Evolutionary conservation across 2,329 filamentous ascomycete species (phyloP).

Genomic region (Penicillium sp.): DNA sequence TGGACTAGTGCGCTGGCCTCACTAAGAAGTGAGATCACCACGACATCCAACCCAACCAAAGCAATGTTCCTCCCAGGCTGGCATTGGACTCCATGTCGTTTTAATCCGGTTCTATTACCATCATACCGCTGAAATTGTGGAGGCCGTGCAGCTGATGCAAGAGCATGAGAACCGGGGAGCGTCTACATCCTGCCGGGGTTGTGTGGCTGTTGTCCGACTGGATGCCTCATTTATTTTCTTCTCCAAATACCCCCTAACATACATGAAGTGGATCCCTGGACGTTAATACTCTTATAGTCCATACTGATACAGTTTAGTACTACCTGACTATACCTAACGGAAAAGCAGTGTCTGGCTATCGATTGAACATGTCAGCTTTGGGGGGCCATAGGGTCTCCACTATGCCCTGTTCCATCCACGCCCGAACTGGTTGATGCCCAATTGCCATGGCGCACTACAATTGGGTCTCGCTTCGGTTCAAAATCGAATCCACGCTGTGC

Average conservation of each 20-base stretch:
- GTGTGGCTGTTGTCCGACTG: conserved; percentile 1
- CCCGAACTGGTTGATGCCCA: conserved; percentile 27
- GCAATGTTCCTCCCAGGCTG: neutral
- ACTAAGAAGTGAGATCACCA: neutral
- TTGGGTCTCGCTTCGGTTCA: conserved; percentile 22
- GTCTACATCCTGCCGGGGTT: neutral
- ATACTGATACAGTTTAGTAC: neutral
- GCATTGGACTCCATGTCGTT: neutral
- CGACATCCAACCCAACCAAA: neutral
- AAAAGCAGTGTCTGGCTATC: conserved; percentile 10
- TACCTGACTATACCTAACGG: neutral
- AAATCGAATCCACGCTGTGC: conserved; percentile 21
- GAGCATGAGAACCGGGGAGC: neutral
- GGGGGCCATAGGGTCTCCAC: conserved; percentile 7
- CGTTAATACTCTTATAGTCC: neutral
- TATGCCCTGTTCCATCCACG: conserved; percentile 17
- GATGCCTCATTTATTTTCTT: conserved; percentile 11
- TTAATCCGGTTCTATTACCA: neutral
- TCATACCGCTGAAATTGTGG: neutral
- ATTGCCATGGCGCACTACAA: conserved; percentile 23
- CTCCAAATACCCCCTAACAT: conserved; percentile 4
- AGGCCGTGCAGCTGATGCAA: neutral
- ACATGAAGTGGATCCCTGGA: neutral
- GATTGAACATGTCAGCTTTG: conserved; percentile 25
- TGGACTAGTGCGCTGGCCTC: conserved; percentile 15